Base-by-base conservation (phyloP, 176 grass and related monocot genomes). In the Musa beccarii region DNA sequence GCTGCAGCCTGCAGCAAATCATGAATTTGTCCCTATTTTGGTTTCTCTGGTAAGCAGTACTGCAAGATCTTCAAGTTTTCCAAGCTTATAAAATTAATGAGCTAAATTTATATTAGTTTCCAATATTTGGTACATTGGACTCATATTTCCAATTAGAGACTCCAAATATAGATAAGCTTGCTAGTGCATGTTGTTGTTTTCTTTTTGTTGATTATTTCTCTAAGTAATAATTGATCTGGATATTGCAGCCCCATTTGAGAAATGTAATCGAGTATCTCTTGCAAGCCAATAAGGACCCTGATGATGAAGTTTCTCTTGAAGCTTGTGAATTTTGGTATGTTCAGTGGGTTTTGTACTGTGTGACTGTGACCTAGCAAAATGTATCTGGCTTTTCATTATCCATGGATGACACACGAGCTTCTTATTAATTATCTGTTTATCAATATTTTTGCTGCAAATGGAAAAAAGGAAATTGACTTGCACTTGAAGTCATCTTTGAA, bases 261-360 rank as follows among this genome's bases (percentile, higher is more conserved):
- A 89, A 89, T 87, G 89, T 93, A 66, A 93, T 86, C 49, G 94
- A 98, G 78, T 80, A 89, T 65, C 90, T 98, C 70, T 85, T 98
- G 70, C 86, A 88, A 89, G 94, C 90, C 59, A 98, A 98, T 80
- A 89, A 91, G 78, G 94, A 98, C 82, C 79, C 83, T 7, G 94
- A 98, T 78, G 94, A 98, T 14, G 94, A 98, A 82, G 95, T 98
- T 72, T 57, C 88, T 78, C 78, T 98, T 3, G 90, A 98, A 84
- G 90, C 95, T 71, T 98, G 95, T 87, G 95, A 98, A 79, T 98
- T 98, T 63, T 98, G 95, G 95, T 93, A 84, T 62, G 79, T 75
- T 54, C 25, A 57, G 10, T 71, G 26, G 11, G 28, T 51, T 69
- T 50, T 28, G 34, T 51, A 3, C 24, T 2, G 10, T 17, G 26